Evolutionary conservation across 1,139 yeast species (phyloP), one percentile per base, ranked within the genome.

Genomic region (Debaryomyces sp.): DNA sequence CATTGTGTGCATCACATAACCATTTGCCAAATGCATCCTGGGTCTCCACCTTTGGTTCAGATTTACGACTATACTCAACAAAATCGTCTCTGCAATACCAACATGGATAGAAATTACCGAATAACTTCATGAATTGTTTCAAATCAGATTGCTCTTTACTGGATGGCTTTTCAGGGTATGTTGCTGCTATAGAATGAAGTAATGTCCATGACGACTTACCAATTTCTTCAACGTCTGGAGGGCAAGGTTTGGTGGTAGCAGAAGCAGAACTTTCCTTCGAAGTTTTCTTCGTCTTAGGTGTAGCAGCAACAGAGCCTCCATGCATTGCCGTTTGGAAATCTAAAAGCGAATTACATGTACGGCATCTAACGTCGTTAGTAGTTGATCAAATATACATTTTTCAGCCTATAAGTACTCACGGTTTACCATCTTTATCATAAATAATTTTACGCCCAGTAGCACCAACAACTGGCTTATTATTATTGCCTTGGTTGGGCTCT

Each of bases 1-100:
- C 89, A 62, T 94, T 94, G 68, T 94, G 99, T 4, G 98, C 98
- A 54, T 85, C 87, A 69, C 99, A 95, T 49, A 94, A 71, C 99
- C 99, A 94, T 56, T 70, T 75, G 1, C 97, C 96, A 57, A 94
- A 82, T 48, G 83, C 87, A 46, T 90, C 96, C 59, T 89, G 90
- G 9, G 83, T 80, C 10, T 69, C 73, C 4, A 87, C 90, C 51
- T 76, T 75, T 5, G 96, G 96, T 55, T 84, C 83, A 55, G 87
- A 75, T 49, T 67, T 71, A 27, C 66, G 65, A 42, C 89, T 74
- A 68, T 89, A 91, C 24, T 69, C 68, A 48, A 82, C 78, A 66
- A 95, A 89, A 63, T 92, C 98, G 42, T 81, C 82, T 0, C 96
- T 97, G 70, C 99, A 95, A 71, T 82, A 85, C 89, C 95, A 87